phyloP scores from a whole-genome alignment of 345 rosid genomes.

The Euphorbia tirucalli region DNA sequence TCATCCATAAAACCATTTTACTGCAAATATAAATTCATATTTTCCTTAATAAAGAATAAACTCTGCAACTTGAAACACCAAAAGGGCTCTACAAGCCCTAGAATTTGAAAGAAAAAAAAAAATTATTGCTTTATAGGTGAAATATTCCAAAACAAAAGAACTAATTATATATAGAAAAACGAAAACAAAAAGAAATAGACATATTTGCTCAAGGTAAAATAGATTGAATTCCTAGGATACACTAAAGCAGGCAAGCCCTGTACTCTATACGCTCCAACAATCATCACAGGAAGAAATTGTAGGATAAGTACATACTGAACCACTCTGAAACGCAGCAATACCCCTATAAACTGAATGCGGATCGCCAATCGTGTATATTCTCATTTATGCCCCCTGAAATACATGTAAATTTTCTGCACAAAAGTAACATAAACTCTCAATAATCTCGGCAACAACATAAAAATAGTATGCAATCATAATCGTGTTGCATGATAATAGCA shows the following conservation, averaged over 20 bases:
- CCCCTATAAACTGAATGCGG: not conserved
- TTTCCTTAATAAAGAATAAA: no score
- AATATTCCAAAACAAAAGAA: not conserved
- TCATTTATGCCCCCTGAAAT: conserved; percentile 78
- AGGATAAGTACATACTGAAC: conserved; percentile 3
- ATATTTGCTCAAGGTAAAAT: no score
- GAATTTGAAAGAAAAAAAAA: not conserved
- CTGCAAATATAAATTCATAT: no score
- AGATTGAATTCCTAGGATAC: conserved; percentile 2
- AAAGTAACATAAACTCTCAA: not conserved
- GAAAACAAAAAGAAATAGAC: not conserved
- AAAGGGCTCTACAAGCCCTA: no score
- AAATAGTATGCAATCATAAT: not conserved
- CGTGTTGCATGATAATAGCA: not conserved
- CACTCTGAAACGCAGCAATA: not conserved
- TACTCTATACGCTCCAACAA: not conserved
- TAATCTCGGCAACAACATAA: not conserved
- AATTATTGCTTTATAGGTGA: conserved; percentile 1
- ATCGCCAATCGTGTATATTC: conserved; percentile 9
- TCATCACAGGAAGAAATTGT: not conserved
- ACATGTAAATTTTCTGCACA: conserved; percentile 81
- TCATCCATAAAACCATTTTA: no score
- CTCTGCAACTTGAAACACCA: no score
- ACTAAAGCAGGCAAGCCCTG: conserved; percentile 2
- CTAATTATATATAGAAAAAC: not conserved